These are phyloP conservation scores for Mycena crocata DNA, from an alignment of 768 basidiomycete species.

Conservation along the genomic window DNA sequence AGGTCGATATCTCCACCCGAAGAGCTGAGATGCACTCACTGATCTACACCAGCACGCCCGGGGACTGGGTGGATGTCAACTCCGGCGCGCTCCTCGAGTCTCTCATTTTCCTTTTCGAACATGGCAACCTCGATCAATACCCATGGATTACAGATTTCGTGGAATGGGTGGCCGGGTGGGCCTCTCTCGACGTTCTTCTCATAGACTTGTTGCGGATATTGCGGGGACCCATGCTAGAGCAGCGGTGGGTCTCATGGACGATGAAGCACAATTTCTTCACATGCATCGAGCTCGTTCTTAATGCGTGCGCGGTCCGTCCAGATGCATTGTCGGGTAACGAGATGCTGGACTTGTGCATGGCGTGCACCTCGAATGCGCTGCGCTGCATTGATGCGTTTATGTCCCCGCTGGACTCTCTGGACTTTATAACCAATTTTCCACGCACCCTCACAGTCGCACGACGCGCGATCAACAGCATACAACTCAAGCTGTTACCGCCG, in stretches of 20 bases:
- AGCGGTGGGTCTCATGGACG: slow-evolving; percentile 17
- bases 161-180: background rate
- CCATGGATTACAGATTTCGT: slow-evolving; percentile 14
- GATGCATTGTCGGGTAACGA: background rate
- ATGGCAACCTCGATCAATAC: background rate
- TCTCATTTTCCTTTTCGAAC: background rate
- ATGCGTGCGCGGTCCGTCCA: background rate
- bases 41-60: background rate
- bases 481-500: background rate
- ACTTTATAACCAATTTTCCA: slow-evolving; percentile 1
- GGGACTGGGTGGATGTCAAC: slow-evolving; percentile 10
- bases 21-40: background rate
- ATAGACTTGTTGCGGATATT: background rate
- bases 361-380: slow-evolving; percentile 13
- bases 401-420: slow-evolving; percentile 1
- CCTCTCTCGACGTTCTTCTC: slow-evolving; percentile 3
- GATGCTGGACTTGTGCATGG: slow-evolving; percentile 10
- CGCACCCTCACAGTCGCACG: background rate
- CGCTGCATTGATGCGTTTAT: slow-evolving; percentile 12
- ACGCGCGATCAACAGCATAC: background rate
- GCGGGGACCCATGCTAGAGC: slow-evolving; percentile 4
- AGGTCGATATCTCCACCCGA: background rate
- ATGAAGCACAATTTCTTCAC: slow-evolving; percentile 19
- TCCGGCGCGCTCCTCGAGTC: background rate
- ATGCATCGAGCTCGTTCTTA: slow-evolving; percentile 4